Evolutionary conservation across 495 filamentous ascomycete genomes (phyloP), one percentile per base, ranked within the genome.

Genomic region (Trypethelium eluteriae): DNA sequence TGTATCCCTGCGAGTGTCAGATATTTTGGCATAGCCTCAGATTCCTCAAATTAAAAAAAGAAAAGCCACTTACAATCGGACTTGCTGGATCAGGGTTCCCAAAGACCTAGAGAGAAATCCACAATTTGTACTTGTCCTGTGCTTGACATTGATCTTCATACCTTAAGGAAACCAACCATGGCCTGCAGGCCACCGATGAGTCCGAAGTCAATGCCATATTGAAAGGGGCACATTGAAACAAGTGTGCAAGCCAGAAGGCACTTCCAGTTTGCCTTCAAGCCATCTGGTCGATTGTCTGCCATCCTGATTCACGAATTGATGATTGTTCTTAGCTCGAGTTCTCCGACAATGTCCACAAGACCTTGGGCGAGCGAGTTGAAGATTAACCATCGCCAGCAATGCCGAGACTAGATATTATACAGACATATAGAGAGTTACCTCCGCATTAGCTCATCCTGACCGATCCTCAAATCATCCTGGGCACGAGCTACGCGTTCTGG

Each of bases 171-270:
- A n/a, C 84, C 83, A 41, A 77, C 65, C 84, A 86, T 87, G 64
- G 84, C 84, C 69, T 86, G 84, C 16, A 87, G 75, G 65, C 84
- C 83, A 10, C 83, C 84, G 61, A 87, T 83, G 62, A 85, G 75
- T 14, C 83, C 84, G 70, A 86, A 87, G 66, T 88, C 84, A 57
- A 86, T 72, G 10, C 84, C 84, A 78, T 86, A 88, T 70, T 86
- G 84, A 69, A 88, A 88, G 0, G 84, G 82, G 56, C 72, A 79
- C 64, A 82, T 81, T 49, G 79, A 80, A 69, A 80, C 80, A 35
- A 80, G 77, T 63, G 74, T 78, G 70, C 78, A 80, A 61, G 78
- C 79, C 39, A 67, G 35, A 39, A 78, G 47, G 64, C 76, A 79
- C 69, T 77, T 79, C 76, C 72, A 75, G 64, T 80, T 74, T 63